phyloP scores from a whole-genome alignment of 2,329 filamentous ascomycete genomes.

The Phaeophleospora eucalypticola region DNA sequence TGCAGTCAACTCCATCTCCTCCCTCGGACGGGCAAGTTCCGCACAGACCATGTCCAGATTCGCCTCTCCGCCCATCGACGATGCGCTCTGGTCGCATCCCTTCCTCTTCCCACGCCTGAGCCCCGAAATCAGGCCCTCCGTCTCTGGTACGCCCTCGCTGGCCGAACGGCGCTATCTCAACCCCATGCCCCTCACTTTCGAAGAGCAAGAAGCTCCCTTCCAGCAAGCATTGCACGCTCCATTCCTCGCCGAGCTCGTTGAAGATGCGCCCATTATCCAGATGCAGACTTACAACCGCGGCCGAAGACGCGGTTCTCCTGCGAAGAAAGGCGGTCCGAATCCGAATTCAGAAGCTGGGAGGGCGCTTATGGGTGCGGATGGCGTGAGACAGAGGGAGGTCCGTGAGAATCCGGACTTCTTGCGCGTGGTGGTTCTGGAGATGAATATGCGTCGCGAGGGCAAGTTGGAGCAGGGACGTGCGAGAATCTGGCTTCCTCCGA shows the following conservation, averaged over 20 bases:
- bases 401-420: slow-evolving; percentile 62
- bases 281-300: slow-evolving; percentile 55
- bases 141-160: slow-evolving; percentile 50
- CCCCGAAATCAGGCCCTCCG: slow-evolving; percentile 57
- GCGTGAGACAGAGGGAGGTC: slow-evolving; percentile 56
- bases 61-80: slow-evolving; percentile 38
- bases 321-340: slow-evolving; percentile 33
- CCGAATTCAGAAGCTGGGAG: slow-evolving; percentile 43
- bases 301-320: slow-evolving; percentile 32
- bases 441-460: slow-evolving; percentile 63
- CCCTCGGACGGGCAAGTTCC: slow-evolving; percentile 42
- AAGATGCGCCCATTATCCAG: slow-evolving; percentile 54
- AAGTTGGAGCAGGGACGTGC: slow-evolving; percentile 59
- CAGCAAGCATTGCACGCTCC: slow-evolving; percentile 35
- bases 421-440: slow-evolving; percentile 61
- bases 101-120: slow-evolving; percentile 55
- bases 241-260: slow-evolving; percentile 28
- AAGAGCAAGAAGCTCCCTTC: slow-evolving; percentile 36
- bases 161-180: slow-evolving; percentile 60
- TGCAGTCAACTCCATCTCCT: slow-evolving; percentile 55
- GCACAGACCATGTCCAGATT: slow-evolving; percentile 12
- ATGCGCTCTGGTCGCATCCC: slow-evolving; percentile 58
- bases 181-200: slow-evolving; percentile 43
- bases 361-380: slow-evolving; percentile 32
- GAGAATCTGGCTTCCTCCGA: slow-evolving; percentile 58